phyloP scores from a whole-genome alignment of 257 asterid genomes.

The Petrea volubilis region DNA sequence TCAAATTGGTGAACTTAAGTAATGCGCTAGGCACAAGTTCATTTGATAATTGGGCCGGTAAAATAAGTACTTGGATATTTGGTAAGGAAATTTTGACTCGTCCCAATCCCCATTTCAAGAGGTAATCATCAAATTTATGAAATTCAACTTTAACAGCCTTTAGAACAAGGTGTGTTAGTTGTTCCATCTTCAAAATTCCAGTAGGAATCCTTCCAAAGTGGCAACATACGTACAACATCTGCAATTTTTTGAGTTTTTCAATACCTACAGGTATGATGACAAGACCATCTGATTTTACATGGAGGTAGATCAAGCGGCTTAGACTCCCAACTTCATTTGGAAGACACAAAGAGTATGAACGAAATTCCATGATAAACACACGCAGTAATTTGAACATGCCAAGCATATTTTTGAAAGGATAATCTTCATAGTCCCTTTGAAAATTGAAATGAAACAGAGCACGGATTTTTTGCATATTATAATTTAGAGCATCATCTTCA shows the following conservation, averaged over 20 bases:
- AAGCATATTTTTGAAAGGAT: not conserved
- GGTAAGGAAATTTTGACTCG: not conserved
- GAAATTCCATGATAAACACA: too few species aligned
- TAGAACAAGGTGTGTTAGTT: conserved; percentile 5
- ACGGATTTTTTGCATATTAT: not conserved
- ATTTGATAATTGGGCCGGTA: not conserved
- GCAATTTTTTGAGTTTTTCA: conserved; percentile 3
- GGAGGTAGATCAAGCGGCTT: not conserved
- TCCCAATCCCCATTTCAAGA: not conserved
- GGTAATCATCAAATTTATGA: not conserved
- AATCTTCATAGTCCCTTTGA: not conserved
- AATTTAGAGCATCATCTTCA: not conserved
- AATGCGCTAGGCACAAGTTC: not conserved
- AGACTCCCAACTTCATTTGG: conserved; percentile 18
- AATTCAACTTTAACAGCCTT: not conserved
- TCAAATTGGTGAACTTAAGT: not conserved
- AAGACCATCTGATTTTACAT: not conserved
- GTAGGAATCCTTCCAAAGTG: not conserved
- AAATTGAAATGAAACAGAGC: not conserved
- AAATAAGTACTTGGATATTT: not conserved
- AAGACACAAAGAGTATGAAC: too few species aligned
- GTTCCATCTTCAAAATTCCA: conserved; percentile 11
- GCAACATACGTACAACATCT: not conserved
- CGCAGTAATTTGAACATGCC: not conserved
- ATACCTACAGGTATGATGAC: not conserved